Percentiles rank a stretch among this genome's conserved stretches.
phyloP scores from a whole-genome alignment of 2,329 filamentous ascomycete genomes.

The Gaeumannomyces sp. region DNA sequence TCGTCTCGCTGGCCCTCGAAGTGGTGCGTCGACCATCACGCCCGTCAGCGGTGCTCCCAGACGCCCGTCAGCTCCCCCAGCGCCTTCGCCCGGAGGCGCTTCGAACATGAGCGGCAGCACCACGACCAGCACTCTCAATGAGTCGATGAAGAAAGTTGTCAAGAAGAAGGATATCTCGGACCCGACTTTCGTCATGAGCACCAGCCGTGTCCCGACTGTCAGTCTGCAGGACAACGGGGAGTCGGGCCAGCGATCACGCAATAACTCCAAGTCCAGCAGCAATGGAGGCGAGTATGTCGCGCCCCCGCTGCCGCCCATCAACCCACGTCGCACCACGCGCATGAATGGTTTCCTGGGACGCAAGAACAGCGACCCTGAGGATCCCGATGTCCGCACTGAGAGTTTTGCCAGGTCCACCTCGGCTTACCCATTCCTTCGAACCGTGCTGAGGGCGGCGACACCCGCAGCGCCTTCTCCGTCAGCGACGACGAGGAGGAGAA shows the following conservation, averaged over 20 bases:
- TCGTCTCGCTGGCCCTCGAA: slow-evolving; percentile 17
- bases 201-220: slow-evolving; percentile 37
- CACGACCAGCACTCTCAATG: slow-evolving; percentile 27
- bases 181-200: slow-evolving; percentile 40
- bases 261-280: slow-evolving; percentile 24
- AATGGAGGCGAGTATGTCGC: slow-evolving; percentile 28
- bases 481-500: slow-evolving; percentile 36
- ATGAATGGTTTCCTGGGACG: slow-evolving; percentile 31
- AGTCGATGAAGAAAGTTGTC: slow-evolving; percentile 35
- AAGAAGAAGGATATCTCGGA: slow-evolving; percentile 45
- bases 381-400: slow-evolving; percentile 11
- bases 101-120: slow-evolving; percentile 8
- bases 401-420: slow-evolving; percentile 22
- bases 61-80: slow-evolving; percentile 23
- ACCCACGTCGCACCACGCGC: slow-evolving; percentile 45
- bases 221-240: slow-evolving; percentile 30
- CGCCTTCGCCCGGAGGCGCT: not conserved
- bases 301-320: slow-evolving; percentile 53
- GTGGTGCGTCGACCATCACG: slow-evolving; percentile 21
- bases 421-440: slow-evolving; percentile 23
- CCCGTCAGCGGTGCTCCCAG: slow-evolving; percentile 26
- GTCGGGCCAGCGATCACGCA: slow-evolving; percentile 25
- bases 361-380: slow-evolving; percentile 27
- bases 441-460: slow-evolving; percentile 17
- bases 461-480: slow-evolving; percentile 20